Evolutionary conservation across 2,329 filamentous ascomycete species (phyloP).

Genomic region (Gnomoniopsis sp.): DNA sequence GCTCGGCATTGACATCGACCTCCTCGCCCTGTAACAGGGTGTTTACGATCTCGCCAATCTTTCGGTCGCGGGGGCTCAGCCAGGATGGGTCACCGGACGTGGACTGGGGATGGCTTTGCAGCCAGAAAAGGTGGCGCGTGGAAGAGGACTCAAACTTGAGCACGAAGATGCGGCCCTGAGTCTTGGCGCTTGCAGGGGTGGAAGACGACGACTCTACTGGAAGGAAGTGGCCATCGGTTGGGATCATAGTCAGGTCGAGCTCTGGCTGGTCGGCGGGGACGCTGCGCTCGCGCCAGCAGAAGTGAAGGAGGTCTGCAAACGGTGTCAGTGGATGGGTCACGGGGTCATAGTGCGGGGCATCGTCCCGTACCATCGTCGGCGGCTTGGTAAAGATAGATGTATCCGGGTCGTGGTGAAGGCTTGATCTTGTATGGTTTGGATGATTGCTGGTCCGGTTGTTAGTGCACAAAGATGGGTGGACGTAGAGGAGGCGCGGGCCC

Average conservation of each 20-base stretch:
- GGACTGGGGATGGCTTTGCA: conserved; percentile 84
- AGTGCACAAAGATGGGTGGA: conserved; percentile 18
- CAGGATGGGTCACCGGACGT: conserved; percentile 66
- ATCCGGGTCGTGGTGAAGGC: conserved; percentile 70
- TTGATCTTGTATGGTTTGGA: conserved; percentile 68
- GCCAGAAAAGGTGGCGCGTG: conserved; percentile 90
- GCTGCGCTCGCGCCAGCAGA: conserved; percentile 89
- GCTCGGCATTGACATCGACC: conserved; percentile 71
- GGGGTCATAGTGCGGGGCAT: not conserved
- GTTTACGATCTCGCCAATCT: conserved; percentile 86
- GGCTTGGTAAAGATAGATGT: conserved; percentile 75
- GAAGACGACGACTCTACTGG: conserved; percentile 67
- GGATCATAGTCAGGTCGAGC: conserved; percentile 90
- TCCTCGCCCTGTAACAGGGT: conserved; percentile 83
- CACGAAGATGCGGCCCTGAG: conserved; percentile 86
- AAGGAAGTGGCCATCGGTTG: conserved; percentile 80
- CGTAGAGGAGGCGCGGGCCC: conserved; percentile 7
- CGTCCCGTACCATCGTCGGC: conserved; percentile 68
- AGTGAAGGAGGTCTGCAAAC: conserved; percentile 75
- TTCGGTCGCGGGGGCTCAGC: conserved; percentile 82
- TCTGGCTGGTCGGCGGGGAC: conserved; percentile 70
- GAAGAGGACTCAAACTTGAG: conserved; percentile 93
- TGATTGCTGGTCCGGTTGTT: conserved; percentile 37
- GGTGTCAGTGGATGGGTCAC: not conserved
- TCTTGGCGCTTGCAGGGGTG: conserved; percentile 57